These are phyloP conservation scores for Sclerotinia sclerotiorum DNA, from an alignment of 2,329 filamentous ascomycete species.

Conservation along the genomic window DNA sequence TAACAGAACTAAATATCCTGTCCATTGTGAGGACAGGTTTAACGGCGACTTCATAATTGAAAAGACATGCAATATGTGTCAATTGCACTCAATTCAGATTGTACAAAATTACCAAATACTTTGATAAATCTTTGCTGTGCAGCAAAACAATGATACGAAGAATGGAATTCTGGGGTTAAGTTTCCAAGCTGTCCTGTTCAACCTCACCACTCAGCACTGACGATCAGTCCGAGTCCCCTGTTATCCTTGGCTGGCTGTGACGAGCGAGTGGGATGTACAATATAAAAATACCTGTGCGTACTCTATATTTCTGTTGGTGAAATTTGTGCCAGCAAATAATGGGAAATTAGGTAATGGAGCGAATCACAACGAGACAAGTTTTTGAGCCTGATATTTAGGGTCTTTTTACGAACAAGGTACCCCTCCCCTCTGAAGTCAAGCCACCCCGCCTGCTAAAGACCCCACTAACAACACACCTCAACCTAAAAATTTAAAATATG, in stretches of 20 bases:
- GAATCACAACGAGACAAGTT: neutral
- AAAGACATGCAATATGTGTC: conserved; percentile 18
- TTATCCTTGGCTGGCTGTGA: conserved; percentile 5
- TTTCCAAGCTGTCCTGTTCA: conserved; percentile 29
- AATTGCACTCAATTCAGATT: conserved; percentile 7
- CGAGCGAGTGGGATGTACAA: too few species aligned
- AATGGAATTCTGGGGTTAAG: conserved; percentile 15
- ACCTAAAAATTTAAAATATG: conserved; percentile 30
- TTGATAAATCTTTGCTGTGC: neutral
- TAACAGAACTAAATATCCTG: conserved; percentile 60
- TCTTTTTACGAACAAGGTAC: neutral
- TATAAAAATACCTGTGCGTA: conserved; percentile 6
- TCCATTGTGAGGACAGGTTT: conserved; percentile 61
- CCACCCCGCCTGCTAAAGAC: conserved; percentile 23
- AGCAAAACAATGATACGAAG: conserved; percentile 2
- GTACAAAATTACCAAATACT: neutral
- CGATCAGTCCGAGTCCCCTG: conserved; percentile 2
- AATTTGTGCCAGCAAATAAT: neutral
- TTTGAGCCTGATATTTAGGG: neutral
- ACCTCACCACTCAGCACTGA: conserved; percentile 16
- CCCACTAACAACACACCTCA: conserved; percentile 28
- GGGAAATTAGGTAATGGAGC: neutral
- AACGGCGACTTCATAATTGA: conserved; percentile 33
- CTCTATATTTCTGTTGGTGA: neutral
- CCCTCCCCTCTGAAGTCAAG: conserved; percentile 9